Base-by-base conservation (phyloP, 192 early-diverging fungal species). In the Umbelopsis ramanniana region DNA sequence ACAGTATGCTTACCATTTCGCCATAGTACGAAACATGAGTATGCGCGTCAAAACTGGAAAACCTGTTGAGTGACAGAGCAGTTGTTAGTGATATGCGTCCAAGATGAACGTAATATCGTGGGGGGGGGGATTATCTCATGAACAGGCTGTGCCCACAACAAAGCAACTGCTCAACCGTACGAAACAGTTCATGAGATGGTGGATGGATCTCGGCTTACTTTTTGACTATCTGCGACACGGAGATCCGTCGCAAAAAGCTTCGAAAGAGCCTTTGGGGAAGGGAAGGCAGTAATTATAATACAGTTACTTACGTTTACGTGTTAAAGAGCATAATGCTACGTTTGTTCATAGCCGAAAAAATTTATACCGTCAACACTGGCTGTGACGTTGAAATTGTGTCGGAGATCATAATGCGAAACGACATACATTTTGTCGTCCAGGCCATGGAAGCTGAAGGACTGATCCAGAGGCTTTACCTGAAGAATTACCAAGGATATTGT, bases 221-320 rank as follows among this genome's bases (percentile, higher is more conserved):
- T 48, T 69, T 69, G 68, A 69, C 68, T 69, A 29, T 24, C 33
- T 47, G 68, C 48, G 46, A 69, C 68, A 69, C 47, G 33, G 45
- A 29, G 63, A 48, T 45, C 22, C 47, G 40, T 50, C 46, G 21
- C 68, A 47, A 69, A 48, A 50, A 69, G 68, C 68, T 69, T 69
- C 68, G 68, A 69, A 48, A 69, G 68, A 69, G 68, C 68, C 68
- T 69, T 69, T n/a, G 11, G 63, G 63, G 35, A 35, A 54, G 6
- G 53, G 53, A 14, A 1, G n/a, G 53, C 2, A 24, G 4, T 52
- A 24, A 26, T 10, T 26, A 3, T 23, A 26, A 54, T 54, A 26
- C 11, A 26, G 12, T 19, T 19, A 54, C 53, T 54, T 54, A 54
- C 53, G 53, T 54, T 54, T 24, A 54, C 11, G 7, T 14, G 53